Evolutionary conservation across 768 basidiomycete genomes (phyloP).

Genomic region (Lentinula lateritia): DNA sequence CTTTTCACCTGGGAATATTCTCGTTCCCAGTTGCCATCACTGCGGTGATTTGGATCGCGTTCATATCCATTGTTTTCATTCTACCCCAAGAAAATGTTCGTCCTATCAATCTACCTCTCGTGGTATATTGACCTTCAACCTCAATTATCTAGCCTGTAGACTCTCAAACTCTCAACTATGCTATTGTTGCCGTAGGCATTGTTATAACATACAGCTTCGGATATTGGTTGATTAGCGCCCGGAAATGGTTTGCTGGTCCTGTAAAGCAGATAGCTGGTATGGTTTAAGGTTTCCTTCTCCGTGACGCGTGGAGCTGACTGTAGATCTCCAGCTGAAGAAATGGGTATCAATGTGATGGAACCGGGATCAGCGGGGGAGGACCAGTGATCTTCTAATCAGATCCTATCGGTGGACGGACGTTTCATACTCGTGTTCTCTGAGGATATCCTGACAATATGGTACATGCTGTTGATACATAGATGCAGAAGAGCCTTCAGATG

Average conservation of each 20-base stretch:
- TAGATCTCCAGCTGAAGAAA: slow-evolving; percentile 30
- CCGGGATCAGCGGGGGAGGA: slow-evolving; percentile 18
- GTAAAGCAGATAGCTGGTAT: slow-evolving; percentile 57
- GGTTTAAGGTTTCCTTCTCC: slow-evolving; percentile 11
- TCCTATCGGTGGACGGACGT: not conserved
- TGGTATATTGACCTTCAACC: not conserved
- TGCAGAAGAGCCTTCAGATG: not conserved
- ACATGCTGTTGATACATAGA: too few species aligned
- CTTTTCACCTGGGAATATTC: slow-evolving; percentile 64
- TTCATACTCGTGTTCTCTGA: not conserved
- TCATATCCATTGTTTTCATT: slow-evolving; percentile 72
- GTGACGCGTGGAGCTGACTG: not conserved
- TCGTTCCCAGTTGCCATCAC: slow-evolving; percentile 46
- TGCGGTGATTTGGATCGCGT: slow-evolving; percentile 50
- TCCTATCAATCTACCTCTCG: not conserved
- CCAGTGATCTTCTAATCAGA: not conserved
- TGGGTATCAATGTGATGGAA: slow-evolving; percentile 46
- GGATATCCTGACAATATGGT: too few species aligned
- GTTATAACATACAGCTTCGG: slow-evolving; percentile 60
- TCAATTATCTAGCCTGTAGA: slow-evolving; percentile 45
- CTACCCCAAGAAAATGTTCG: slow-evolving; percentile 61
- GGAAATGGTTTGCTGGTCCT: slow-evolving; percentile 71
- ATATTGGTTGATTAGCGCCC: slow-evolving; percentile 66
- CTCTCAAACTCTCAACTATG: slow-evolving; percentile 69
- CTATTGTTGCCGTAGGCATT: slow-evolving; percentile 72